Base-by-base conservation (phyloP, 2,329 filamentous ascomycete genomes). In the Elsinoe batatas region DNA sequence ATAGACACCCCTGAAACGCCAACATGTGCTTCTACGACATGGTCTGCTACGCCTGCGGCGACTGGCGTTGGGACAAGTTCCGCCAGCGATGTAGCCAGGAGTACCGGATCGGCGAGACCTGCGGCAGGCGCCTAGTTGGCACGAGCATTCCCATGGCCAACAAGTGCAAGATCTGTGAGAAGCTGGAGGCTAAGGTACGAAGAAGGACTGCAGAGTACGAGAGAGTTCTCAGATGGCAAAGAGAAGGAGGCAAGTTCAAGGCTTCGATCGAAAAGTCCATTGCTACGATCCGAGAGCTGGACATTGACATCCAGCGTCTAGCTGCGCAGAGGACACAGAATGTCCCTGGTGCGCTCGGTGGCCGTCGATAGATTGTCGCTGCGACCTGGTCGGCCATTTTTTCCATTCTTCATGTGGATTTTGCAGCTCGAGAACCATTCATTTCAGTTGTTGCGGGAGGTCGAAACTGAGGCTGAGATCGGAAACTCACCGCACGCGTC, bases 11-110 rank as follows among this genome's bases (percentile, higher is more conserved):
- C 65, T 68, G 68, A 66, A 62, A 68, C 30, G 43, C 42, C 44
- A 66, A 55, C 53, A 95, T 97, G 91, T 96, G 91, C 76, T 96
- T 93, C 78, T 97, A 91, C 77, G 90, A 96, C 67, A 87, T 91
- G 73, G 89, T 85, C 70, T 80, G 82, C 64, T 95, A 87, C 80
- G 72, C 72, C 57, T 97, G 91, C 74, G 87, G 87, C 67, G 91
- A 89, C 79, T 95, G 87, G 85, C 89, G 90, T 72, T 97, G 91
- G 91, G 87, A 88, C 62, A 86, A 85, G 74, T 96, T 96, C 76
- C 84, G 87, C 62, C 82, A 91, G 71, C 91, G 95, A 69, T 97
- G 91, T 79, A 85, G 87, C 71, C 90, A 89, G 72, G 91, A 96
- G 71, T 94, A 95, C 75, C 87, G 91, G 62, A 95, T 88, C 62